Evolutionary conservation across 2,329 filamentous ascomycete species (phyloP).

Genomic region (Colletotrichum magnum): DNA sequence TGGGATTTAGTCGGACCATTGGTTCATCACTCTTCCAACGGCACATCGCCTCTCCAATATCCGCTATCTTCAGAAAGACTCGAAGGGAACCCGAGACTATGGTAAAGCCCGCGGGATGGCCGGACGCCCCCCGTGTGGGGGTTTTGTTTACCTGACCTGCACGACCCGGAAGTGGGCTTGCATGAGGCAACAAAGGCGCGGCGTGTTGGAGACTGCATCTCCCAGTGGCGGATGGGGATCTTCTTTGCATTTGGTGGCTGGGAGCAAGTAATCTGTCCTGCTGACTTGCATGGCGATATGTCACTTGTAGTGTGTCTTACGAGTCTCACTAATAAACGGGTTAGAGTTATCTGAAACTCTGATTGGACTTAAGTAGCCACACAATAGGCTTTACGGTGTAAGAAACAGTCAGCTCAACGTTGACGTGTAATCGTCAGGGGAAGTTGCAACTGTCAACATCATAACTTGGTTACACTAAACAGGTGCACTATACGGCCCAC

Average conservation of each 20-base stretch:
- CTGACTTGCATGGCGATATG: no score
- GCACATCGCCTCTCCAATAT: conserved; percentile 20
- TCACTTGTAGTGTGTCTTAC: no score
- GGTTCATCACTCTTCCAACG: conserved; percentile 10
- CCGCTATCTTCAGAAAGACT: conserved; percentile 7
- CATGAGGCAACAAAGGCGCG: background rate
- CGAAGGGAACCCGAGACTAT: conserved; percentile 5
- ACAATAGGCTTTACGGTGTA: no score
- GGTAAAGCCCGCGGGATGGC: conserved; percentile 19
- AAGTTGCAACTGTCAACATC: no score
- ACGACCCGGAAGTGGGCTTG: conserved; percentile 4
- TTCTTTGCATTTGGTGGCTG: conserved; percentile 1
- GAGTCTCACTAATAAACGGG: no score
- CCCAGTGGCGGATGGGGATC: conserved; percentile 3
- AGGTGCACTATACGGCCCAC: no score
- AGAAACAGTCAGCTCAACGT: no score
- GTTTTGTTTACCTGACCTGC: background rate
- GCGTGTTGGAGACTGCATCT: conserved; percentile 1
- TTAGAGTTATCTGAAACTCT: no score
- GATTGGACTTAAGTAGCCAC: no score
- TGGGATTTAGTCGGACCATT: conserved; percentile 19
- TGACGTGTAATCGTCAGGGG: no score
- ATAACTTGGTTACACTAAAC: no score
- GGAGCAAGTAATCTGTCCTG: background rate
- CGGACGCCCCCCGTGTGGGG: conserved; percentile 21